Base-by-base conservation (phyloP, 2,329 filamentous ascomycete species). In the Beauveria brongniartii region DNA sequence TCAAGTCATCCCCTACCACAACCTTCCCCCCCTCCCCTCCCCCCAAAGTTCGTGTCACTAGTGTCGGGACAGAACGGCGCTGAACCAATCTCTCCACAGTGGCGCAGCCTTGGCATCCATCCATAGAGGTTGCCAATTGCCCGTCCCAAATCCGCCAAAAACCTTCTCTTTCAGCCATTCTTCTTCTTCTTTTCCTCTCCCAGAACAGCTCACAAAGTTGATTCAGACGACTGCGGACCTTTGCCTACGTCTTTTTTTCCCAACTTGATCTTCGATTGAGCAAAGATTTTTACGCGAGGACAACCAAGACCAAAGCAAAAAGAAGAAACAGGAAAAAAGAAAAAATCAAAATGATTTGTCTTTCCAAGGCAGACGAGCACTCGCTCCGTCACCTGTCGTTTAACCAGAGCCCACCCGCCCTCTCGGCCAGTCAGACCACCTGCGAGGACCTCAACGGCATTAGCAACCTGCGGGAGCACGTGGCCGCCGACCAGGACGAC, bases 361-460 rank as follows among this genome's bases (percentile, higher is more conserved):
- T 81, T 14, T 81, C 80, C 34, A 77, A 80, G 63, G 81, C 78
- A 54, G 81, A 83, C 65, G 79, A 82, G 61, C 74, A 76, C 62
- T 73, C 70, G 55, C 72, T 78, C 55, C 69, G 75, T 53, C 79
- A 81, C 64, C 76, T 78, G 55, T 73, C 74, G 30, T 83, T 77
- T 75, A 83, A 83, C 69, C 81, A 83, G 72, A 81, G 74, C 69
- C 81, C 81, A 37, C 75, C 78, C 1, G 75, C 74, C 26, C 70
- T 83, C 58, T 75, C 79, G 26, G 68, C 78, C 22, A 74, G 78
- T 54, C 69, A 80, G 54, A 83, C 81, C 28, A 82, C 81, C 46
- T 73, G 80, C 65, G 76, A 82, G 72, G 81, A 83, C 67, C 72
- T 83, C 62, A 82, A 82, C 63, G 81, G 81, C 64, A 80, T 80